Conservation (phyloP, 345 rosid genomes). For the Lepidium didymum region DNA sequence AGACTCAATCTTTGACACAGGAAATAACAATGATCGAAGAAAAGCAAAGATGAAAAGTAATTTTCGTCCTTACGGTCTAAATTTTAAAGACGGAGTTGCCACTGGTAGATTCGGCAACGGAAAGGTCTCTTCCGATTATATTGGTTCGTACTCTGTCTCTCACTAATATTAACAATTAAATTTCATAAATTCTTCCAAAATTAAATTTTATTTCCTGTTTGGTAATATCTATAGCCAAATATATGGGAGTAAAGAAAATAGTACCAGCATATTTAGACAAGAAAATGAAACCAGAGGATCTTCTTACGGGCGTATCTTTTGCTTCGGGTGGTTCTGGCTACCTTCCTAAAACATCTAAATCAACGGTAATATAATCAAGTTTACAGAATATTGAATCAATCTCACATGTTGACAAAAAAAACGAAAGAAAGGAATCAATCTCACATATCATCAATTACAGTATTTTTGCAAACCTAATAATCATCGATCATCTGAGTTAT, state of each 20-base stretch:
- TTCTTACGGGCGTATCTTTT: constrained; percentile 56
- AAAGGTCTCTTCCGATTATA: constrained; percentile 38
- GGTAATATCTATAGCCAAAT: constrained; percentile 31
- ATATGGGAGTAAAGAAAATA: constrained; percentile 43
- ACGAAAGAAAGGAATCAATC: too few relatives aligned
- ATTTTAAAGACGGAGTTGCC: constrained; percentile 36
- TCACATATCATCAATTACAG: not conserved
- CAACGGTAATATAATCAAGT: constrained; percentile 38
- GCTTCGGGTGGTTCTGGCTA: constrained; percentile 69
- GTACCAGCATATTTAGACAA: constrained; percentile 59
- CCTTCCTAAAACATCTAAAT: constrained; percentile 40
- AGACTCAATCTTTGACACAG: constrained; percentile 49
- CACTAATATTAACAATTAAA: too few relatives aligned
- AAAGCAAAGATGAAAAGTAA: constrained; percentile 35
- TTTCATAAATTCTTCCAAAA: not conserved
- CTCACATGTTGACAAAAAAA: too few relatives aligned
- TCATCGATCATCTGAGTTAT: not conserved
- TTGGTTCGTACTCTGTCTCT: constrained; percentile 12
- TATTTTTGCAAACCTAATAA: not conserved
- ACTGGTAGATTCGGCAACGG: constrained; percentile 60
- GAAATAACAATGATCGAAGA: constrained; percentile 39
- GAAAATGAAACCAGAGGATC: constrained; percentile 35
- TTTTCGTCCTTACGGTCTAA: constrained; percentile 49
- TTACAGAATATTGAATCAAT: not conserved
- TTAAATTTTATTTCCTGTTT: not conserved